Base-by-base conservation (phyloP, 805 yeast species). In the Starmera pachycereana region DNA sequence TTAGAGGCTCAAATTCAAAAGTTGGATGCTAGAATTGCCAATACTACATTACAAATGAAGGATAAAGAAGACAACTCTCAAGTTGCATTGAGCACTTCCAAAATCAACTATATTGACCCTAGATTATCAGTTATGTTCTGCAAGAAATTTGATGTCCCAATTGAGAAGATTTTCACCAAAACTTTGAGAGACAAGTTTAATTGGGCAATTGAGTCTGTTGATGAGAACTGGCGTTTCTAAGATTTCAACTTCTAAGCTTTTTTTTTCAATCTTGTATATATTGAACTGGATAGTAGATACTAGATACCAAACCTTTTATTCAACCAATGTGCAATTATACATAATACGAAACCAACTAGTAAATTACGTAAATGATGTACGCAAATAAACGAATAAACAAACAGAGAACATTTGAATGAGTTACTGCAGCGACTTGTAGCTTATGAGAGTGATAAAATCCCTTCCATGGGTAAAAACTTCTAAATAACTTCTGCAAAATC, bases 161-260 rank as follows among this genome's bases (percentile, higher is more conserved):
- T 90, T 40, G 97, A 90, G 60, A 89, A 85, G 61, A 68, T 90
- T 33, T 88, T 90, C 51, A 82, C 96, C 11, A 89, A 88, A 63
- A 85, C 97, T 0, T 66, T 90, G 40, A 68, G 97, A 45, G 96
- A 89, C 34, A 90, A 90, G 65, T 90, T 90, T 64, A 79, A 76
- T 36, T 90, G 97, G 97, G 97, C 97, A 28, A 81, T 90, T 39
- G 95, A 89, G 59, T 78, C 89, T 39, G 88, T 79, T 4, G 97
- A 83, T 57, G 87, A 76, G 48, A 64, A 85, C 52, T 89, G 97
- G 97, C 71, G 75, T 49, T 89, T 89, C 56, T 89, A 61, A 38
- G 7, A 6, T 8, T 30, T 30, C 5, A n/a, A 30, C 32, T 30
- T 29, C 29, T 14, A 14, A 18, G 28, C 14, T 19, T 34, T 12